phyloP scores from a whole-genome alignment of 192 early-diverging fungal genomes.

The Linnemannia elongata region DNA sequence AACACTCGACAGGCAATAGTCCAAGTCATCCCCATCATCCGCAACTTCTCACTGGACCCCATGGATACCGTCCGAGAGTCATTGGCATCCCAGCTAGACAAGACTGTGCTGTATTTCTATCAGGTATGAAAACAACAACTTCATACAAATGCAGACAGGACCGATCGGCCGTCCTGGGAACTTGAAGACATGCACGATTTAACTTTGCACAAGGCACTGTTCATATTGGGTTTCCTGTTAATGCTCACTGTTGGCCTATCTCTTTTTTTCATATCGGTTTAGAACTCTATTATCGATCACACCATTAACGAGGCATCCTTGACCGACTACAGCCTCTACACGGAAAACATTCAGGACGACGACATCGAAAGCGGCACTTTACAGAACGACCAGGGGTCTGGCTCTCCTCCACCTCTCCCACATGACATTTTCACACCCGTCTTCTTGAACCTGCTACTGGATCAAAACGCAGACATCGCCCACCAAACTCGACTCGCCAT shows the following conservation, averaged over 20 bases:
- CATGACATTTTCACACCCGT: conserved; percentile 57
- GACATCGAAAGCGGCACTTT: neutral
- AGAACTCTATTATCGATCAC: conserved; percentile 39
- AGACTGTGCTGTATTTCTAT: conserved; percentile 45
- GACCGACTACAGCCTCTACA: conserved; percentile 5
- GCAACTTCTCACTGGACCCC: conserved; percentile 36
- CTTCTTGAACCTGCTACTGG: conserved; percentile 65
- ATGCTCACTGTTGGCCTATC: neutral
- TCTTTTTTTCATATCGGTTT: neutral
- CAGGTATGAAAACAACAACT: conserved; percentile 14
- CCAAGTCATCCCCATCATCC: conserved; percentile 35
- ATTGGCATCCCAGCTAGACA: conserved; percentile 44
- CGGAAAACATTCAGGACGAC: conserved; percentile 13
- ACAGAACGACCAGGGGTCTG: neutral
- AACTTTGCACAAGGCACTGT: neutral
- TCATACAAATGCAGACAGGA: neutral
- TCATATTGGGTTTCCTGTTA: neutral
- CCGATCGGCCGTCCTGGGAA: neutral
- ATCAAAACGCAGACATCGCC: conserved; percentile 68
- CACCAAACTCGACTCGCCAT: conserved; percentile 62
- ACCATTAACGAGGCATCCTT: conserved; percentile 4
- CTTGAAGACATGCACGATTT: neutral
- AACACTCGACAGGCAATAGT: conserved; percentile 28
- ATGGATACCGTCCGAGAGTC: conserved; percentile 42
- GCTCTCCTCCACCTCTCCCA: conserved; percentile 45